phyloP scores from a whole-genome alignment of 768 basidiomycete genomes.

The Hericium rajendrae region DNA sequence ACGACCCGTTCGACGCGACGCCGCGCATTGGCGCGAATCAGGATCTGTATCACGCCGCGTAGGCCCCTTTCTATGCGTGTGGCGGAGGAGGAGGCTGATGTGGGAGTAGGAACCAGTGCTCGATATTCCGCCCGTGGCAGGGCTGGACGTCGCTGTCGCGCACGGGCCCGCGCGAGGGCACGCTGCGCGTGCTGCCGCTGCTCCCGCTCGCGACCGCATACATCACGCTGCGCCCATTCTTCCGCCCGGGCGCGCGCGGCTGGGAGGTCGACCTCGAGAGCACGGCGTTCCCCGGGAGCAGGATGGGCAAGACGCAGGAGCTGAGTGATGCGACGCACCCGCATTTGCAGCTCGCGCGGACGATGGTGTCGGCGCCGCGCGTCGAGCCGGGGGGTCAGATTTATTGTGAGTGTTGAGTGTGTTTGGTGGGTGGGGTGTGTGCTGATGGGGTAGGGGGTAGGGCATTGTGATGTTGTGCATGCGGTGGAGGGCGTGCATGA shows the following conservation, averaged over 20 bases:
- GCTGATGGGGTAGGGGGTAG: neutral
- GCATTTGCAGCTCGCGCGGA: constrained; percentile 50
- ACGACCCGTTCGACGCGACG: constrained; percentile 59
- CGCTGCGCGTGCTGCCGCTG: constrained; percentile 58
- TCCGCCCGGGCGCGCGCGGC: constrained; percentile 33
- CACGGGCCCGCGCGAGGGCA: constrained; percentile 62
- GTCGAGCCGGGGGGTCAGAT: constrained; percentile 72
- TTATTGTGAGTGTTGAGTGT: constrained; percentile 33
- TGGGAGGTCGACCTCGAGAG: constrained; percentile 20
- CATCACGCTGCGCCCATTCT: constrained; percentile 69
- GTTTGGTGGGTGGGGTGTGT: neutral
- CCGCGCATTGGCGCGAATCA: constrained; percentile 45
- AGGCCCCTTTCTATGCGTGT: neutral
- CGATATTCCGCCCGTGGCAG: constrained; percentile 46
- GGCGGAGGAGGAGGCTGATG: neutral
- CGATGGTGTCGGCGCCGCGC: constrained; percentile 62
- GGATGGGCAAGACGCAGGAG: constrained; percentile 25
- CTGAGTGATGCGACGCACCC: constrained; percentile 54
- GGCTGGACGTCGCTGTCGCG: constrained; percentile 41
- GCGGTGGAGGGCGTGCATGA: constrained; percentile 41
- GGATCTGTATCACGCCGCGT: constrained; percentile 13
- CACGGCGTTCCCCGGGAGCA: constrained; percentile 18
- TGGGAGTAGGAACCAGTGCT: constrained; percentile 11
- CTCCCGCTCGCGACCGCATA: constrained; percentile 62
- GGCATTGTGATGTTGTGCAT: constrained; percentile 34